These are phyloP conservation scores for Suillus tomentosus DNA, from an alignment of 768 basidiomycete species.

Conservation along the genomic window DNA sequence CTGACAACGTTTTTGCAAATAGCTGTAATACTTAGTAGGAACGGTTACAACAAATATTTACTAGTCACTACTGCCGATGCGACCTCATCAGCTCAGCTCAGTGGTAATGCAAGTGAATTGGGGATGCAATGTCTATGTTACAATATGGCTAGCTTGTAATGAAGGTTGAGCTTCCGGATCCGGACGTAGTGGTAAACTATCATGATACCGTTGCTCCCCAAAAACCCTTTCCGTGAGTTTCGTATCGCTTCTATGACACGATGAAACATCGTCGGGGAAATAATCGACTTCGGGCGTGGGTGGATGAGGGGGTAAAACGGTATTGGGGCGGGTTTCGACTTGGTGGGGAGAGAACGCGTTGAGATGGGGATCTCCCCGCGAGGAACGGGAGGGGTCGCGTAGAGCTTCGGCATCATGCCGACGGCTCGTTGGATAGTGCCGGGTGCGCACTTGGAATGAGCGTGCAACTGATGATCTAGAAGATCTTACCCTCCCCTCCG, in stretches of 20 bases:
- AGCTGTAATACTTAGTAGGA: no score
- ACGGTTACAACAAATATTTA: no score
- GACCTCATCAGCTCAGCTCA: not conserved
- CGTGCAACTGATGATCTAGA: constrained; percentile 3
- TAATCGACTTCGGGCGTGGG: not conserved
- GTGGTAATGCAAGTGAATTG: not conserved
- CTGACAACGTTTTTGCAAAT: no score
- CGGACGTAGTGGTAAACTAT: constrained; percentile 10
- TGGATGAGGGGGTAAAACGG: not conserved
- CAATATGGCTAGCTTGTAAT: constrained; percentile 13
- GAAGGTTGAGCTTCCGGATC: constrained; percentile 13
- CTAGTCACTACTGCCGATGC: no score
- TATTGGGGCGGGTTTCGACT: constrained; percentile 9
- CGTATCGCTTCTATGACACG: constrained; percentile 4
- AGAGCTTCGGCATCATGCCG: not conserved
- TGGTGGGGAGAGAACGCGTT: constrained; percentile 2
- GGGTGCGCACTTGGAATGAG: constrained; percentile 9
- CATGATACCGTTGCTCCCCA: constrained; percentile 15
- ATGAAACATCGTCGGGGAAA: not conserved
- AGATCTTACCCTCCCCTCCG: constrained; percentile 10
- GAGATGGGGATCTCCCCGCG: not conserved
- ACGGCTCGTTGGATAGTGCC: constrained; percentile 7
- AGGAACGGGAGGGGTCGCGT: constrained; percentile 7
- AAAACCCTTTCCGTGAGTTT: not conserved
- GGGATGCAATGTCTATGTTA: constrained; percentile 4